Base-by-base conservation (phyloP, 1,284 basidiomycete genomes). In the Cutaneotrichosporon cavernicola region DNA sequence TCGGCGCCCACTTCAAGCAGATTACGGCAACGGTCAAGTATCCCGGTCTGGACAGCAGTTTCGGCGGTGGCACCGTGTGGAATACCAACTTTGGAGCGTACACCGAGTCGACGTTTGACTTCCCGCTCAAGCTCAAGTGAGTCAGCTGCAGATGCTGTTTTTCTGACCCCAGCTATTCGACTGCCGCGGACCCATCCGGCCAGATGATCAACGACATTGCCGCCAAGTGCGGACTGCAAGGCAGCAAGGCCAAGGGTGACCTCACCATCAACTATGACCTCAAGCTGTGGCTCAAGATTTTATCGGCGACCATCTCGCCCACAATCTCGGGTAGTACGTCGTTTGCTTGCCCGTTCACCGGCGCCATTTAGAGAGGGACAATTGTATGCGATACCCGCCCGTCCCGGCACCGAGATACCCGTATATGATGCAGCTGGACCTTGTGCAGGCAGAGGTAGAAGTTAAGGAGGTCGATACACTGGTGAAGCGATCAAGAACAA, bases 11-110 rank as follows among this genome's bases (percentile, higher is more conserved):
- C 58, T 87, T 95, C 77, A 85, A 85, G 63, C 83, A 86, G 62
- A 87, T 94, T 72, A 83, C 85, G 50, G 89, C 89, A 6, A 81
- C 88, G 7, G 84, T 90, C 58, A 83, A 85, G 72, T 92, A 93
- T 76, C 90, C 90, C 5, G 86, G 87, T 70, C 84, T 87, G 68
- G 87, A 86, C 36, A 73, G 83, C 52, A 79, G 65, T 11, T 76
- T 91, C 61, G 92, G 92, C n/a, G 84, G 85, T 51, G 90, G 93
- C 34, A 80, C 81, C 21, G 72, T 86, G 57, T 82, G 83, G 38
- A 82, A 88, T 71, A 80, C 92, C 65, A 84, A 86, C 46, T 89
- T 97, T 76, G 74, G 82, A 7, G 83, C 88, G 11, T 83, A 89
- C 73, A 81, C 84, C 4, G 83, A 85, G 69, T 91, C 88, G 4